These are phyloP conservation scores for Neurospora intermedia DNA, from an alignment of 495 filamentous ascomycete species.

Conservation along the genomic window DNA sequence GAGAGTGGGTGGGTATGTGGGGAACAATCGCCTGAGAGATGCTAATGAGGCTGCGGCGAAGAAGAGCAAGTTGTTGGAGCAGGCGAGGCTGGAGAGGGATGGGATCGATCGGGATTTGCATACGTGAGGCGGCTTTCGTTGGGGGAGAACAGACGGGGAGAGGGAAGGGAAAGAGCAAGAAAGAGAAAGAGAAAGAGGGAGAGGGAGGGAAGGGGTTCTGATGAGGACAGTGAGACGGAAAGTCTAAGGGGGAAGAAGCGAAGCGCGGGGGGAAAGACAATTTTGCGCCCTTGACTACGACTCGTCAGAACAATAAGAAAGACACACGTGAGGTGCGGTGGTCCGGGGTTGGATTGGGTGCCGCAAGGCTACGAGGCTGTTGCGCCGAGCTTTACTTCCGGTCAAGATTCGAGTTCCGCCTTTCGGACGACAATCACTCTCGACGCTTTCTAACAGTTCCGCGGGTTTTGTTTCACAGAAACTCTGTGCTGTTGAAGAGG, in stretches of 20 bases:
- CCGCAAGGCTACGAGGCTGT: not conserved
- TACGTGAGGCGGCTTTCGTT: not conserved
- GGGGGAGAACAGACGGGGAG: not conserved
- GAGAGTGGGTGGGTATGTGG: constrained; percentile 26
- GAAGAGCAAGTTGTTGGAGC: not conserved
- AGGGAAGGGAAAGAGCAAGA: not conserved
- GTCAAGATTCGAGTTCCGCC: not conserved
- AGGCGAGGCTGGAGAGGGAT: not conserved
- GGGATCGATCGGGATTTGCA: not conserved
- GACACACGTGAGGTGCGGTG: not conserved
- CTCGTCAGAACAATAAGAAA: not conserved
- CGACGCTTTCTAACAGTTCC: not conserved
- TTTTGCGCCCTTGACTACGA: too few species aligned
- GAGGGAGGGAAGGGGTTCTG: too few species aligned
- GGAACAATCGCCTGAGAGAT: constrained; percentile 5
- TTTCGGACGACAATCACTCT: not conserved
- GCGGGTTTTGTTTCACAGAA: not conserved
- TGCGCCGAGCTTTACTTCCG: not conserved
- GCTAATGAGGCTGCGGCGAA: not conserved
- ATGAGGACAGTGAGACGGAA: too few species aligned
- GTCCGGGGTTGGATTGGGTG: not conserved
- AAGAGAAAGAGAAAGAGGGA: too few species aligned
- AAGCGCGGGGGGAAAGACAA: too few species aligned
- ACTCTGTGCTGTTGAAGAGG: not conserved
- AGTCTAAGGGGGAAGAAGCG: too few species aligned